Evolutionary conservation across 495 filamentous ascomycete genomes (phyloP).

Genomic region (Hyphodiscus hymeniophilus): DNA sequence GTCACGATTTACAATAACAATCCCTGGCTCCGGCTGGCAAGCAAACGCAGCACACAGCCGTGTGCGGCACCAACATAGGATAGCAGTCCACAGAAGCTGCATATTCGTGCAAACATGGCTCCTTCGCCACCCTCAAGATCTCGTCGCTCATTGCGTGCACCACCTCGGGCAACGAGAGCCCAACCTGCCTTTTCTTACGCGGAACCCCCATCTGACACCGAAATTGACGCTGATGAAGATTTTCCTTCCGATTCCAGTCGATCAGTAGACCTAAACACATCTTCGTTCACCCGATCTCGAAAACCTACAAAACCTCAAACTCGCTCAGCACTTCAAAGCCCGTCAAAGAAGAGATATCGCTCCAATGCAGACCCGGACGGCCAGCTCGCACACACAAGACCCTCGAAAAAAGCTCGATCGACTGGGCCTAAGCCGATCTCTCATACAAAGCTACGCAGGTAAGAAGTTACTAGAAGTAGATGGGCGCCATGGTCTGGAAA

Average conservation of each 20-base stretch:
- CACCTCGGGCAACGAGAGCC: conserved; percentile 14
- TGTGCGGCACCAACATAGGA: too few species aligned
- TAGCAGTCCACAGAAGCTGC: too few species aligned
- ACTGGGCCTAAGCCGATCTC: neutral
- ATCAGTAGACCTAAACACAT: neutral
- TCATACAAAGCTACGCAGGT: neutral
- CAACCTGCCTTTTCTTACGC: conserved; percentile 17
- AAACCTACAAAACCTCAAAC: neutral
- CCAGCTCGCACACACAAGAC: neutral
- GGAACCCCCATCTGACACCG: conserved; percentile 9
- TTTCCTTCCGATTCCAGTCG: conserved; percentile 1
- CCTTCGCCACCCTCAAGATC: conserved; percentile 3
- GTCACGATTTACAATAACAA: too few species aligned
- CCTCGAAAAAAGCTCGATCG: neutral
- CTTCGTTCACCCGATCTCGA: neutral
- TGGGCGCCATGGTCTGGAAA: too few species aligned
- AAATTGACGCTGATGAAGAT: conserved; percentile 9
- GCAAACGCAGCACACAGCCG: too few species aligned
- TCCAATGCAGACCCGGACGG: neutral
- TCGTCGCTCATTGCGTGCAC: conserved; percentile 5
- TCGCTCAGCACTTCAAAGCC: neutral
- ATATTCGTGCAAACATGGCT: too few species aligned
- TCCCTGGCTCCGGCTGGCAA: too few species aligned
- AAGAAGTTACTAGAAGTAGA: neutral
- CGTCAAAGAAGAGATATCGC: conserved; percentile 3